These are phyloP conservation scores for Magnusiomyces tetraspermus DNA, from an alignment of 1,139 yeast species.

Conservation along the genomic window DNA sequence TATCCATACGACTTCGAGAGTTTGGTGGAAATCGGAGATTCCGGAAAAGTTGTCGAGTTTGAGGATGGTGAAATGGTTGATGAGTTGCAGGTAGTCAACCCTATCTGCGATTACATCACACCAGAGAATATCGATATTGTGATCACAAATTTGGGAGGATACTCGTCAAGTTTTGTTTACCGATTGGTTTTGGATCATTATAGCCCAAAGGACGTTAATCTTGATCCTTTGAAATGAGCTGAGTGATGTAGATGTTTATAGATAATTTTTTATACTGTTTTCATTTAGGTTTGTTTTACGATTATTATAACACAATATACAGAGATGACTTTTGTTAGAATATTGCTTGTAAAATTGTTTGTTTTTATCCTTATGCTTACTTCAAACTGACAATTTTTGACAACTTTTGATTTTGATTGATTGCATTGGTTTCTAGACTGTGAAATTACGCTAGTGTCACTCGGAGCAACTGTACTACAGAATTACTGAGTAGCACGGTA, in stretches of 20 bases:
- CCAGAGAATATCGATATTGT: conserved; percentile 93
- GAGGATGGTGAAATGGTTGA: conserved; percentile 52
- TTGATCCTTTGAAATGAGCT: conserved; percentile 6
- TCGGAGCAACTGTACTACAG: too few species aligned
- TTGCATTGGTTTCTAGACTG: too few species aligned
- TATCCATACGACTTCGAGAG: conserved; percentile 89
- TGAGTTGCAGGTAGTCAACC: conserved; percentile 79
- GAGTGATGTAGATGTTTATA: too few species aligned
- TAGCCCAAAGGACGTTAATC: conserved; percentile 64
- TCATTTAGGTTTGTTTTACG: neutral
- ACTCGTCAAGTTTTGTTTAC: conserved; percentile 91
- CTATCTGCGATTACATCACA: conserved; percentile 82
- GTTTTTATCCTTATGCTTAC: too few species aligned
- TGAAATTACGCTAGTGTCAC: too few species aligned
- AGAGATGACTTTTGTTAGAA: too few species aligned
- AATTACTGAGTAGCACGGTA: too few species aligned
- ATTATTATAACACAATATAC: too few species aligned
- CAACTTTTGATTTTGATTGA: too few species aligned
- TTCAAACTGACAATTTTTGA: too few species aligned
- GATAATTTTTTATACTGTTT: neutral
- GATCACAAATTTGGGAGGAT: conserved; percentile 81
- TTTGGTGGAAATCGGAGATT: conserved; percentile 86
- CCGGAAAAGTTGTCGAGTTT: conserved; percentile 72
- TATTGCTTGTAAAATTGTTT: too few species aligned
- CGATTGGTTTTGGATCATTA: conserved; percentile 93